A percentile compares a stretch with the other conserved stretches of the same genome.
Evolutionary conservation across 371 early-diverging fungal genomes (phyloP).

Genomic region (Actinomortierella ambigua): DNA sequence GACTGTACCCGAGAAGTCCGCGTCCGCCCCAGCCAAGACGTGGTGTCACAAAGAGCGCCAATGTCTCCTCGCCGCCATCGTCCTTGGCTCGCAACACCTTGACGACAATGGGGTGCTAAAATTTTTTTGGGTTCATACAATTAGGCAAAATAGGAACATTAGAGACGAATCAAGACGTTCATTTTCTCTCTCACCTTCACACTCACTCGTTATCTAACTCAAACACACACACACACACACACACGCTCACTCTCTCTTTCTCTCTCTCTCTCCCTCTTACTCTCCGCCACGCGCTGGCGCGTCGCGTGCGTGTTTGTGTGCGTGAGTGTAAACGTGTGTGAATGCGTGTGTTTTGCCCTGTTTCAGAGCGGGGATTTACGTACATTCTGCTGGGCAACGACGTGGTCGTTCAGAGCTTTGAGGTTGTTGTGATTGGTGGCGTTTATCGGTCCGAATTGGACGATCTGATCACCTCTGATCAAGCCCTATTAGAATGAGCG

Average conservation of each 20-base stretch:
- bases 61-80: conserved; percentile 11
- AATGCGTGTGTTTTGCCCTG: no score
- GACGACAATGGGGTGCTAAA: conserved; percentile 52
- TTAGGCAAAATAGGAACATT: not conserved
- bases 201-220: not conserved
- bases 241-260: no score
- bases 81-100: conserved; percentile 48
- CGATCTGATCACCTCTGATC: conserved; percentile 63
- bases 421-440: conserved; percentile 53
- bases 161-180: not conserved
- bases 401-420: conserved; percentile 56
- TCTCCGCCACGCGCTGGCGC: no score
- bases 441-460: conserved; percentile 64
- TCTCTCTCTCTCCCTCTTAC: no score
- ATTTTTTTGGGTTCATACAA: no score
- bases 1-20: conserved; percentile 74
- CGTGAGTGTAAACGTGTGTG: no score
- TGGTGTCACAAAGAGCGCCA: conserved; percentile 59
- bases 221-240: not conserved
- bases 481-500: conserved; percentile 52
- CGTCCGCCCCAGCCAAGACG: conserved; percentile 73
- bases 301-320: no score
- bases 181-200: no score
- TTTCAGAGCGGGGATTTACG: no score
- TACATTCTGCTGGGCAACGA: conserved; percentile 63